Conservation (phyloP, 2,329 filamentous ascomycete species). For the Hortaea werneckii region DNA sequence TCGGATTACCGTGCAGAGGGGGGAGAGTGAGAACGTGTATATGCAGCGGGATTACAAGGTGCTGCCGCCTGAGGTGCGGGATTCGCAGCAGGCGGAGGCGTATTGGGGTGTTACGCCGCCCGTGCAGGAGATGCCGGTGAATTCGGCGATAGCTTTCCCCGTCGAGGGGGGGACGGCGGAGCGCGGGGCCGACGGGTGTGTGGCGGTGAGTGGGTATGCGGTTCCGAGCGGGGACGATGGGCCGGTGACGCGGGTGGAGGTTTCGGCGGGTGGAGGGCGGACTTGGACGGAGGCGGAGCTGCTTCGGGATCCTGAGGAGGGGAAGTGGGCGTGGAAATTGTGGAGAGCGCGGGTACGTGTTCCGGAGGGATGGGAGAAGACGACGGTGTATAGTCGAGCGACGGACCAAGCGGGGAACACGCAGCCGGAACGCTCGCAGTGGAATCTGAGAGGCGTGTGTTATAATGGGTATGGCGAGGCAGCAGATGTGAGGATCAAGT, state of each 20-base stretch:
- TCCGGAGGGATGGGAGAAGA: slow-evolving; percentile 26
- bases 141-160: slow-evolving; percentile 35
- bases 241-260: slow-evolving; percentile 44
- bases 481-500: slow-evolving; percentile 30
- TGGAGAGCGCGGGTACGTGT: slow-evolving; percentile 40
- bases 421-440: slow-evolving; percentile 40
- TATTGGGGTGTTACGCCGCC: slow-evolving; percentile 44
- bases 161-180: slow-evolving; percentile 19
- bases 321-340: slow-evolving; percentile 44
- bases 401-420: slow-evolving; percentile 44
- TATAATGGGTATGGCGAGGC: slow-evolving; percentile 52
- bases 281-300: slow-evolving; percentile 42
- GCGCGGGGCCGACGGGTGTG: too few species aligned
- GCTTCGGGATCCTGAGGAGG: slow-evolving; percentile 21
- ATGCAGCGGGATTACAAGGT: slow-evolving; percentile 49
- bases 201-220: slow-evolving; percentile 43
- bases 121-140: slow-evolving; percentile 36
- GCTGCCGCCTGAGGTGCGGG: slow-evolving; percentile 42
- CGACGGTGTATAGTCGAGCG: slow-evolving; percentile 43
- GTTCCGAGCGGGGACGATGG: slow-evolving; percentile 44
- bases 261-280: slow-evolving; percentile 38
- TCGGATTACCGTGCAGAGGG: slow-evolving; percentile 47
- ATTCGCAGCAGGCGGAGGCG: slow-evolving; percentile 38
- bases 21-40: slow-evolving; percentile 47
- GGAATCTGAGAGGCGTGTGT: slow-evolving; percentile 50